Evolutionary conservation across 139 green algal genomes (phyloP), one percentile per base, ranked within the genome.

Genomic region (Ettlia oleoabundans): DNA sequence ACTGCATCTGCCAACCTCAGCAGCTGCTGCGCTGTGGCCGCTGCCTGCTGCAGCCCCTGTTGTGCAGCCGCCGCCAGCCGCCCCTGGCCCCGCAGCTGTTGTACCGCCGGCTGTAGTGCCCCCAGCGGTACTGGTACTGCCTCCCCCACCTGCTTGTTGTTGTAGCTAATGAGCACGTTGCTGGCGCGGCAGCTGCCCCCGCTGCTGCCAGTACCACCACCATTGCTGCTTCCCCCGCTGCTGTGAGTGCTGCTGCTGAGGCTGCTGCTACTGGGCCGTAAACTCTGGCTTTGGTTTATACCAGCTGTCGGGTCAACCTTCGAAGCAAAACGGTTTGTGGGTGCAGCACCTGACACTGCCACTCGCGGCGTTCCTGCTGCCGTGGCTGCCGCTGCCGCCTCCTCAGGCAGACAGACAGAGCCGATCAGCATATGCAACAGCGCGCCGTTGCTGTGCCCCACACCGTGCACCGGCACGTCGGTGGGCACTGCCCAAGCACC

Each of bases 91-190:
- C 81, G 72, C 65, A 81, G 58, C 38, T 66, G 58, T 32, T 86
- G 38, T 32, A 84, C 35, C 28, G 66, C 65, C 10, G 88, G 75
- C 28, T 88, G 82, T 38, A 98, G 82, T 58, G 95, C 62, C 0
- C 91, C 92, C 1, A 92, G 89, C 68, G 97, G 87, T 68, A 97
- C 86, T 1, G 95, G 95, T 24, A 98, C 92, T 21, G 89, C 63
- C 52, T 89, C 85, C 13, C 52, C 55, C 2, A 91, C 92, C 24
- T 87, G 89, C 19, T 88, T 85, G 91, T 97, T 97, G 89, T 98
- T 98, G 92, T 93, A 98, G 10, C 85, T 92, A 71, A 98, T 89
- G 24, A 98, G 85, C 18, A 96, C 86, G 78, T 97, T 98, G 80
- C 93, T 93, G 13, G 85, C 84, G 18, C 73, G 92, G 87, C 55